These are phyloP conservation scores for Eucalyptus regnans DNA, from an alignment of 345 rosid species.

Conservation along the genomic window DNA sequence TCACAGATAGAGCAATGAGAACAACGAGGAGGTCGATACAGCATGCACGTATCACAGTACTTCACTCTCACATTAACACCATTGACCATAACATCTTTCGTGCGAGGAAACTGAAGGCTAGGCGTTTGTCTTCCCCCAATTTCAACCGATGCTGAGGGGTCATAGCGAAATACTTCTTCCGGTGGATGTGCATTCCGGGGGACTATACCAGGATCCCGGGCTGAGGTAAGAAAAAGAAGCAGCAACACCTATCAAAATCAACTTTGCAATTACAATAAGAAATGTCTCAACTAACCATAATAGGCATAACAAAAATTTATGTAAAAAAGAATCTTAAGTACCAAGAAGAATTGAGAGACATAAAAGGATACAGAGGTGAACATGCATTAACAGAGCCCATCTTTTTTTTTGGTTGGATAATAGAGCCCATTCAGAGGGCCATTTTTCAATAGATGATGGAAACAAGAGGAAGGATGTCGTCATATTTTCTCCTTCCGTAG, in stretches of 20 bases:
- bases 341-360: background rate
- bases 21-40: constrained; percentile 96
- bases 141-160: constrained; percentile 44
- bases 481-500: background rate
- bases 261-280: background rate
- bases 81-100: constrained; percentile 73
- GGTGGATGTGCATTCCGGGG: constrained; percentile 96
- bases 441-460: background rate
- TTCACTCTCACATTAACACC: constrained; percentile 80
- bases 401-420: background rate
- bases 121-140: constrained; percentile 84
- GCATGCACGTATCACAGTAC: constrained; percentile 98
- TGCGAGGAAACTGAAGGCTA: constrained; percentile 74
- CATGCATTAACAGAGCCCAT: background rate
- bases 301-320: background rate
- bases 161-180: constrained; percentile 71
- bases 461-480: background rate
- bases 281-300: background rate
- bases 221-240: constrained; percentile 83
- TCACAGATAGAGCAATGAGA: constrained; percentile 89
- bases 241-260: constrained; percentile 54
- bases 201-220: constrained; percentile 90
- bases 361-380: background rate
- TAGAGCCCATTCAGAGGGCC: background rate
- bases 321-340: background rate